Conservation (phyloP, 2,329 filamentous ascomycete species). For the Claviceps cyperi region DNA sequence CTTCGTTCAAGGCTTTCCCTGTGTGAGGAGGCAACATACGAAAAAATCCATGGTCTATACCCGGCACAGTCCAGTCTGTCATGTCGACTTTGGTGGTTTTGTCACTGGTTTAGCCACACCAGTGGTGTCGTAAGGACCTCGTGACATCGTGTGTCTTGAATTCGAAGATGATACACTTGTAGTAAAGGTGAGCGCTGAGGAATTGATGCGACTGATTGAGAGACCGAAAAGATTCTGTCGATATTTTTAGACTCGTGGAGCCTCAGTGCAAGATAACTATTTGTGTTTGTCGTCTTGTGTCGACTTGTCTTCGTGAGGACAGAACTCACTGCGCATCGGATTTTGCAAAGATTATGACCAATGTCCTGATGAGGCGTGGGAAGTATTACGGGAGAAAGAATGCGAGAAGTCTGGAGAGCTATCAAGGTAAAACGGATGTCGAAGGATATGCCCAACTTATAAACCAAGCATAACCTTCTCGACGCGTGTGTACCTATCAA, state of each 20-base stretch:
- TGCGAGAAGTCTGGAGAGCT: not conserved
- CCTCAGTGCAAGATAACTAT: not conserved
- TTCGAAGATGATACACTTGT: not conserved
- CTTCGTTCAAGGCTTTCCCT: not conserved
- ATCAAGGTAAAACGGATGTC: not conserved
- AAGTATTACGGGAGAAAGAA: not conserved
- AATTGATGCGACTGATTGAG: not conserved
- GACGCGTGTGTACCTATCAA: conserved; percentile 4
- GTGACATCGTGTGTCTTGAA: conserved; percentile 14
- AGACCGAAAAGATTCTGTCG: too few relatives aligned
- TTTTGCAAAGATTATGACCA: not conserved
- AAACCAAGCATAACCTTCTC: conserved; percentile 3
- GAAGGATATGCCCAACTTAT: conserved; percentile 10
- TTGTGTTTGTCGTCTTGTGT: not conserved
- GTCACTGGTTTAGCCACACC: conserved; percentile 22
- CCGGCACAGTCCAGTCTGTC: not conserved
- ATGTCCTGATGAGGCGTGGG: not conserved
- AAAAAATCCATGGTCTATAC: not conserved
- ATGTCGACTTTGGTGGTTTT: conserved; percentile 19
- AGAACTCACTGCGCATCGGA: not conserved
- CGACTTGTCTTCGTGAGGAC: not conserved
- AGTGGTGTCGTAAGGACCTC: conserved; percentile 25
- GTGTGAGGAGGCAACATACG: not conserved
- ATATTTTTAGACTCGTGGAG: not conserved
- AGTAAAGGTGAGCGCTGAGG: not conserved